A percentile compares a stretch with the other conserved stretches of the same genome.
phyloP scores from a whole-genome alignment of 176 grass and related monocot genomes.

The Phragmites australis region DNA sequence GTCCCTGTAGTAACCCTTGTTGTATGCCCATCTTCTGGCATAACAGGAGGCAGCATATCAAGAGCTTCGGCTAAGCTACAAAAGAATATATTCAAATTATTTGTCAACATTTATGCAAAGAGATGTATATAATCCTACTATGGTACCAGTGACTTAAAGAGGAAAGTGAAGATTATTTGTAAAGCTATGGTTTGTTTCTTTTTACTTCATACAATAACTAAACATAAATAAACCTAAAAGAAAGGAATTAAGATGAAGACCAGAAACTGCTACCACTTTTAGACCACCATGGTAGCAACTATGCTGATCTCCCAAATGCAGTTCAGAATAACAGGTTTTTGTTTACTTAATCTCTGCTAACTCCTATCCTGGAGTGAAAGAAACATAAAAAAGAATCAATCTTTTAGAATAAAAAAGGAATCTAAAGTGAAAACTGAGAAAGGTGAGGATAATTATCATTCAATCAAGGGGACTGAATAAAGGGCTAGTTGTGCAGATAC shows the following conservation, averaged over 20 bases:
- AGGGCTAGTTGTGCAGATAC: background rate
- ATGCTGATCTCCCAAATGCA: constrained; percentile 1
- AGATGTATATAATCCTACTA: constrained; percentile 2
- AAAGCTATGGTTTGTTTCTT: constrained; percentile 6
- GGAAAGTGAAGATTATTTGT: constrained; percentile 8
- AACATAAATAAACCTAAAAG: background rate
- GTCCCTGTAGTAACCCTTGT: constrained; percentile 61
- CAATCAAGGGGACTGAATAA: constrained; percentile 8
- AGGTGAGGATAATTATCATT: constrained; percentile 17
- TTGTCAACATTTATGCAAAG: constrained; percentile 1
- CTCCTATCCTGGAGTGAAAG: background rate
- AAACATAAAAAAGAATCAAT: background rate
- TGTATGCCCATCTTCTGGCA: constrained; percentile 74
- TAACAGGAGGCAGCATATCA: constrained; percentile 77
- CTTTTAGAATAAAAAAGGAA: background rate
- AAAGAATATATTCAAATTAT: constrained; percentile 5
- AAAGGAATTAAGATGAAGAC: background rate
- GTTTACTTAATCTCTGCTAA: background rate
- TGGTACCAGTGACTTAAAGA: background rate
- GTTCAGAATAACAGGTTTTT: constrained; percentile 19
- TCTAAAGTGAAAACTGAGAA: background rate
- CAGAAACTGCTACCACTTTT: constrained; percentile 2
- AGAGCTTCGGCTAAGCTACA: constrained; percentile 78
- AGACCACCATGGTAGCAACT: constrained; percentile 24
- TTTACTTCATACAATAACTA: background rate